Conservation (phyloP, 495 filamentous ascomycete genomes). For the Hypoxylon lenormandii region DNA sequence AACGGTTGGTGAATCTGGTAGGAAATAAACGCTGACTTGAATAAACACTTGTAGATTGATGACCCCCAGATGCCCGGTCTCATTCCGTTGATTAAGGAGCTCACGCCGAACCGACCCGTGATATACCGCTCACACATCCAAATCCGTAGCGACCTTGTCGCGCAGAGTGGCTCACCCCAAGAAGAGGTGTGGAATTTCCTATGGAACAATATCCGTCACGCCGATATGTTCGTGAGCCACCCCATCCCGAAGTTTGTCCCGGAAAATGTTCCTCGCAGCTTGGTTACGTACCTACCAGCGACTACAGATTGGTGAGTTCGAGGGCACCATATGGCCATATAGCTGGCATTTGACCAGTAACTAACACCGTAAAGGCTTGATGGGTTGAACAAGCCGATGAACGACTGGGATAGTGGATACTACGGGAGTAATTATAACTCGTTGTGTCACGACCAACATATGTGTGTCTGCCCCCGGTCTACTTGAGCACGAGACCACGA, state of each 20-base stretch:
- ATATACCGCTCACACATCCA: conserved; percentile 88
- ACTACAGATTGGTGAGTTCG: conserved; percentile 78
- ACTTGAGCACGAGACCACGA: too few species aligned
- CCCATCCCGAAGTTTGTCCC: conserved; percentile 85
- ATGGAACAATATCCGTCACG: conserved; percentile 75
- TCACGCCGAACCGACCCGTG: conserved; percentile 79
- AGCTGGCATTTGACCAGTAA: not conserved
- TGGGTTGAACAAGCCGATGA: conserved; percentile 83
- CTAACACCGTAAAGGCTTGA: conserved; percentile 70
- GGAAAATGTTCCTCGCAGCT: conserved; percentile 70
- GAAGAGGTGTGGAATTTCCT: conserved; percentile 81
- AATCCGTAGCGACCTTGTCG: conserved; percentile 79
- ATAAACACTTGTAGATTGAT: conserved; percentile 68
- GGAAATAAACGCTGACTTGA: conserved; percentile 9
- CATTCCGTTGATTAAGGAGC: conserved; percentile 78
- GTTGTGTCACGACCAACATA: conserved; percentile 69
- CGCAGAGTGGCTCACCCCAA: conserved; percentile 72
- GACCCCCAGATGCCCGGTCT: conserved; percentile 90
- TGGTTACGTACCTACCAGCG: conserved; percentile 82
- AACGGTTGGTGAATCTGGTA: not conserved
- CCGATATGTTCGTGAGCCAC: conserved; percentile 87
- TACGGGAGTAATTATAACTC: conserved; percentile 81
- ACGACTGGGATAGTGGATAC: conserved; percentile 77
- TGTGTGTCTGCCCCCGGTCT: conserved; percentile 55
- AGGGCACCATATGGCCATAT: not conserved